Base-by-base conservation (phyloP, 2,329 filamentous ascomycete genomes). In the Coniella lustricola region DNA sequence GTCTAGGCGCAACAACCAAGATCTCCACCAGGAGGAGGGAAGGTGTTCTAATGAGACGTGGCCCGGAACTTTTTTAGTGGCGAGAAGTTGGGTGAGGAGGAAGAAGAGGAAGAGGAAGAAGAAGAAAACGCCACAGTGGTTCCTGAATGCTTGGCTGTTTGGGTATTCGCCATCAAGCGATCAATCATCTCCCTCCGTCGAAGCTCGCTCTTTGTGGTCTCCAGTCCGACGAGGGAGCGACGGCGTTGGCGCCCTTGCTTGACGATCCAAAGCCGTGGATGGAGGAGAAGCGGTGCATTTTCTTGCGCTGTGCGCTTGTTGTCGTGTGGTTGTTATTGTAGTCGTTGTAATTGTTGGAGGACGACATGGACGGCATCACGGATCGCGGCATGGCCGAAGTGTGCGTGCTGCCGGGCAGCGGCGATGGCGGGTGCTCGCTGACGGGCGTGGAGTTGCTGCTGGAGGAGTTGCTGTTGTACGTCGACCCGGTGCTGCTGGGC, bases 401-500 rank as follows among this genome's bases (percentile, higher is more conserved):
- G 25, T 10, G n/a, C n/a, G n/a, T 10, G 25, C 25, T 29, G 25
- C 25, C 25, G 25, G 25, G 25, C 5, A 29, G 25, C 5, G 56
- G 55, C 54, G 53, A 38, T 54, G 59, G 53, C 22, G 46, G 54
- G 48, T 48, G 61, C 57, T 50, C 59, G 59, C 46, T 64, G 64
- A 53, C 63, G 62, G 59, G 66, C 64, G 16, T 70, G 60, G 48
- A 66, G 65, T 51, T 67, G 64, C 55, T 63, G 51, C 57, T 61
- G 54, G 54, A 59, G 33, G 59, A 48, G 55, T 56, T 18, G n/a
- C 44, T 41, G 36, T 71, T 73, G 41, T 71, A 66, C 4, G 76
- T 79, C 16, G 76, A 80, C 48, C 77, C 77, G 1, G 77, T 81
- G 45, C 72, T 71, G 66, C 68, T 75, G 54, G 79, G 78, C 0